Evolutionary conservation across 306 rosid genomes (phyloP), one percentile per base, ranked within the genome.

Genomic region (Quercus engelmannii): DNA sequence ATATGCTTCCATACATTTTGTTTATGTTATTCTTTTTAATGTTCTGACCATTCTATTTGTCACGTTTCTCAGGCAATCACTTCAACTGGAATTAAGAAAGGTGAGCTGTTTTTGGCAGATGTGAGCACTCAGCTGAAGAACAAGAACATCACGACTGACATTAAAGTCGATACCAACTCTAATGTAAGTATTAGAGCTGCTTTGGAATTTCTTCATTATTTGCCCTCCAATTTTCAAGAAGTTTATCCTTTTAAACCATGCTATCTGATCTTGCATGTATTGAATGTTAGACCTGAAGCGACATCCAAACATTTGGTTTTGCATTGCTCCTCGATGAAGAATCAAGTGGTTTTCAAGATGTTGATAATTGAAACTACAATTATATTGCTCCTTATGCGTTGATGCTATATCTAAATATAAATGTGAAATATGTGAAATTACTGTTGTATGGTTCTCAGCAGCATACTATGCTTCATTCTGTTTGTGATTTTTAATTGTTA

Each of bases 61-160:
- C 83, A 21, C 33, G 23, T 14, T 70, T 65, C 74, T 68, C 78
- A 94, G 99, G 94, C 92, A 78, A 89, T 95, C 81, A 84, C 92
- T 79, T 92, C 98, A 28, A 85, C 92, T 78, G 99, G 98, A 83
- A 18, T 87, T 19, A 91, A 76, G 93, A 95, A 91, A 71, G 98
- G 94, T 18, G 98, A 92, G 52, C 8, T 78, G n/a, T 82, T 86
- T 84, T 69, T 92, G 87, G 94, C 96, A 0, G 98, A 91, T 83
- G 86, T 92, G 35, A 92, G 82, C 85, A 90, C 92, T 46, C 90
- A 91, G 91, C 74, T 95, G 76, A 92, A 90, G 96, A 91, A 90
- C 91, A 95, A 95, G 84, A 92, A 95, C 85, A 88, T 95, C 91
- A 95, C 99, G 3, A 89, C 99, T 19, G 96, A 90, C 73, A 56